Evolutionary conservation across 2,329 filamentous ascomycete genomes (phyloP).

Genomic region (Penicillium sp.): DNA sequence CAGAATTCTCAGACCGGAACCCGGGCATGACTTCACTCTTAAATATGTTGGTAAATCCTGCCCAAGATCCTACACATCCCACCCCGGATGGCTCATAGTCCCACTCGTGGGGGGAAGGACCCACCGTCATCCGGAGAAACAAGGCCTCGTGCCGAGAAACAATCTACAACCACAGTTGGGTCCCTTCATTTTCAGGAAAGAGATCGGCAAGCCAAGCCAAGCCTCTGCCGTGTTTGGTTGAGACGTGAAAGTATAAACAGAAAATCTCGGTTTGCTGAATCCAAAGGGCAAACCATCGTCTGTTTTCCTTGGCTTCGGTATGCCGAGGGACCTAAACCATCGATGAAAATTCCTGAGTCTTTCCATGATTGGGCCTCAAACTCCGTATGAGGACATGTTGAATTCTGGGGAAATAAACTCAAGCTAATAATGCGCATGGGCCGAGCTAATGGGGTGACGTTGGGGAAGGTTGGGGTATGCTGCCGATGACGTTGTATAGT

Average conservation of each 20-base stretch:
- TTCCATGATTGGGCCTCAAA: background rate
- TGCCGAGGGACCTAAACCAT: background rate
- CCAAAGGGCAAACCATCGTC: background rate
- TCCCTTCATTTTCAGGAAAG: background rate
- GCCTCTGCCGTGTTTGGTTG: background rate
- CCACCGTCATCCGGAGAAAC: background rate
- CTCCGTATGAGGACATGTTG: background rate
- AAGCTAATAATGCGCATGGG: background rate
- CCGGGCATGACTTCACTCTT: background rate
- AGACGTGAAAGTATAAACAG: background rate
- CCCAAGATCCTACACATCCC: background rate
- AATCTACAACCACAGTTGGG: background rate
- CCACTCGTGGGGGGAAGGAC: slow-evolving; percentile 6
- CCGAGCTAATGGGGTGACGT: background rate
- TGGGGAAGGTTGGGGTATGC: background rate
- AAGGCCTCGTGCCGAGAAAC: background rate
- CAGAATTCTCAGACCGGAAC: background rate
- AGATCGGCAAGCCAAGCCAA: slow-evolving; percentile 1
- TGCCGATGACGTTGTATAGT: background rate
- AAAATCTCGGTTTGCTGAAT: background rate
- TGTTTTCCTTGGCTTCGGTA: background rate
- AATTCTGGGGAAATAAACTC: background rate
- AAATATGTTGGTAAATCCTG: background rate
- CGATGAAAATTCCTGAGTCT: background rate
- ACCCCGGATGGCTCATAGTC: slow-evolving; percentile 5